These are phyloP conservation scores for Calonectria montana DNA, from an alignment of 2,329 filamentous ascomycete genomes.

Conservation along the genomic window DNA sequence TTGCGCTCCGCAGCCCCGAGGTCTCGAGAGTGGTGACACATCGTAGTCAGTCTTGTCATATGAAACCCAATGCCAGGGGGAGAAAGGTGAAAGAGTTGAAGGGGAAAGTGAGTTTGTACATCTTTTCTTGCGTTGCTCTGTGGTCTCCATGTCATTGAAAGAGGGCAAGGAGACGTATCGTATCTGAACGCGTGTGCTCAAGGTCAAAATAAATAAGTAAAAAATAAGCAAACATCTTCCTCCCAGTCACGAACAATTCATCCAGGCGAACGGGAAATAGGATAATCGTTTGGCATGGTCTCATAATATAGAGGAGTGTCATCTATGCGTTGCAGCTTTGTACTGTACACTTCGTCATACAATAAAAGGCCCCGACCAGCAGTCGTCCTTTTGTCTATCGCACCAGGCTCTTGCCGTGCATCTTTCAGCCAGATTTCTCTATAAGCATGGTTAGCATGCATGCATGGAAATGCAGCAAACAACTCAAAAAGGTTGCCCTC, in stretches of 20 bases:
- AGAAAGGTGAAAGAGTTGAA: background rate
- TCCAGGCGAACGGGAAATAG: background rate
- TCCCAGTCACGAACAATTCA: background rate
- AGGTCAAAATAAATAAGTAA: too few relatives aligned
- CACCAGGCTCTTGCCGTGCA: conserved; percentile 4
- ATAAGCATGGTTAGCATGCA: conserved; percentile 17
- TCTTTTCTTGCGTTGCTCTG: conserved; percentile 70
- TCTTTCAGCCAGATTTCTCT: conserved; percentile 12
- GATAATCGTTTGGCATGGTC: background rate
- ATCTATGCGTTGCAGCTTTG: conserved; percentile 42
- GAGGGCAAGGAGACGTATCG: conserved; percentile 70
- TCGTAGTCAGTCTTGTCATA: conserved; percentile 5
- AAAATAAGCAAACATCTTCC: background rate
- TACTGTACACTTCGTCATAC: conserved; percentile 42
- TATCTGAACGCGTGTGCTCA: conserved; percentile 66
- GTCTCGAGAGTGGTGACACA: conserved; percentile 5
- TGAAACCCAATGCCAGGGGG: conserved; percentile 2
- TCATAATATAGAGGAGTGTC: conserved; percentile 37
- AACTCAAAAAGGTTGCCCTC: background rate
- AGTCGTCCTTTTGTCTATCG: conserved; percentile 22
- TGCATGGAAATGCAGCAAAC: conserved; percentile 3
- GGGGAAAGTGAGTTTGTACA: conserved; percentile 16
- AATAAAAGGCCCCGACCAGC: conserved; percentile 16
- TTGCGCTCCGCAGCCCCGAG: conserved; percentile 43
- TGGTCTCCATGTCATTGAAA: conserved; percentile 67